Conservation (phyloP, 2,329 filamentous ascomycete genomes). For the Penicillium sp. region DNA sequence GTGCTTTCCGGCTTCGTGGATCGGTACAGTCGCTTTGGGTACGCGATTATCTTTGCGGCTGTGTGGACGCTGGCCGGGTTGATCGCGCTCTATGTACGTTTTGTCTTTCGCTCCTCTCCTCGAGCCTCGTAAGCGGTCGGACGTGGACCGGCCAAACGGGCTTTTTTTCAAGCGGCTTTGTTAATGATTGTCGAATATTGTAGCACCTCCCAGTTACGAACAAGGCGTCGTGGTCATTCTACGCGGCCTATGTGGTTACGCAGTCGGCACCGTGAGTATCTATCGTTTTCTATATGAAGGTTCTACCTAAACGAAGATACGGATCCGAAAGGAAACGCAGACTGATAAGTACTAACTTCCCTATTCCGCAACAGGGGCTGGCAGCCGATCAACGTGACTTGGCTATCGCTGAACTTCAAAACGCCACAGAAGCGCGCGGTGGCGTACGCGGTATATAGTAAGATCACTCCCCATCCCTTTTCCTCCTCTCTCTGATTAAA, state of each 20-base stretch:
- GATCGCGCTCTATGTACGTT: slow-evolving; percentile 1
- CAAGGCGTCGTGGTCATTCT: not conserved
- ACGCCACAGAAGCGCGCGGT: not conserved
- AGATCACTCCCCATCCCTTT: not conserved
- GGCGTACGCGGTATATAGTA: not conserved
- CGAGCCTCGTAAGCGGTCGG: not conserved
- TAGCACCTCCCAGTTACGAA: not conserved
- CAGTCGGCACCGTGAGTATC: not conserved
- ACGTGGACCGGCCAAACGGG: not conserved
- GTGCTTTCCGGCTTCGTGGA: not conserved
- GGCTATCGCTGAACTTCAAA: not conserved
- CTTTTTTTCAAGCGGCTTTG: too few relatives aligned
- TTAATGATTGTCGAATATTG: too few relatives aligned
- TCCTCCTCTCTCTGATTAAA: not conserved
- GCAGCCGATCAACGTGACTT: not conserved
- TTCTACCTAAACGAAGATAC: not conserved
- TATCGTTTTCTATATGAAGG: not conserved
- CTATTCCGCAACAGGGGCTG: not conserved
- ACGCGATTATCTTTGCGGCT: slow-evolving; percentile 1
- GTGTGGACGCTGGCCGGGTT: not conserved
- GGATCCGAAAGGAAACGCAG: too few relatives aligned
- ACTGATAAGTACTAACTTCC: not conserved
- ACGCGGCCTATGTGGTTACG: not conserved
- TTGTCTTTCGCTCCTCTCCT: not conserved
- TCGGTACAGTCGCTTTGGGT: not conserved